Evolutionary conservation across 768 basidiomycete genomes (phyloP), one percentile per base, ranked within the genome.

Genomic region (Collybiopsis confluens): DNA sequence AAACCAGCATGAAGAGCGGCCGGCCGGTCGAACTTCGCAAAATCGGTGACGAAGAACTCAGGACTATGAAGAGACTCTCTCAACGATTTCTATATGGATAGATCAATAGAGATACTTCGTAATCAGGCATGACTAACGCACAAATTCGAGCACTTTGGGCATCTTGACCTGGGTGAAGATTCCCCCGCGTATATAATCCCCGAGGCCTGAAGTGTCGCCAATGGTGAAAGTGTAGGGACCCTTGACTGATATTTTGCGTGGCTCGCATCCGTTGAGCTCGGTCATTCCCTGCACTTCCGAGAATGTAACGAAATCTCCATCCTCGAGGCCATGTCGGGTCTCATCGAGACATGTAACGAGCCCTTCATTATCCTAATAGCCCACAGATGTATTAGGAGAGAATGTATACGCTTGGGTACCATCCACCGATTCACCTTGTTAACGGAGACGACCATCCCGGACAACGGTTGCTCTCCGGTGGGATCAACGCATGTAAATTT

Each of bases 161-260:
- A 98, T 96, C 74, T 98, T 99, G 58, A 98, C 94, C 69, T 99
- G 97, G 6, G 91, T 93, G 68, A 98, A 99, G 57, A 95, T 88
- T 35, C 97, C 97, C 23, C 96, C 97, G 26, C 82, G 66, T 60
- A 85, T 82, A 71, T 98, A 98, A 42, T 81, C 76, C 24, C 85
- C 77, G 10, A 97, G 66, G 33, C 78, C 78, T 27, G 85, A 81
- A 2, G 95, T 98, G 66, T 97, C 92, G 2, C 97, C 96, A 54
- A 99, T 96, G 27, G 88, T 76, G 70, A 99, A 99, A 0, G 97
- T 98, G 66, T 98, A 99, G 0, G 97, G 97, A 2, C 96, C 97
- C 64, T 96, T 98, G 57, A 96, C 92, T 15, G 88, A 75, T 35
- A 99, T 73, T 69, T 95, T 98, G 49, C 93, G 79, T 16, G 97